Evolutionary conservation across 352 stramenopile genomes (phyloP).

Genomic region (Pythium pectinolyticum): DNA sequence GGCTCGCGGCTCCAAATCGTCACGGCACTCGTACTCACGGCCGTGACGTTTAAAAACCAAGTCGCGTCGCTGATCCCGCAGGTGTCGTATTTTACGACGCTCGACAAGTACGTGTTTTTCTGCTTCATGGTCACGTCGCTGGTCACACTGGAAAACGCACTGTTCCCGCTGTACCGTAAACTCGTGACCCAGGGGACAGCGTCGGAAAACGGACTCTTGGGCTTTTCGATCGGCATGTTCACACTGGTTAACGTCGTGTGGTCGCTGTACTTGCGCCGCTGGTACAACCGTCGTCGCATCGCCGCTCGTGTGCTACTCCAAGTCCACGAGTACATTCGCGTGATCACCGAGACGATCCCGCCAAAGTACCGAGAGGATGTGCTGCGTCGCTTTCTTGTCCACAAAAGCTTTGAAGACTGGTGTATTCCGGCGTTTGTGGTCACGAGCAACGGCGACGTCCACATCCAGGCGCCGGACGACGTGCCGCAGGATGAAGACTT

Average conservation of each 20-base stretch:
- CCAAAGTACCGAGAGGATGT: constrained; percentile 27
- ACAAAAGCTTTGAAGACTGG: constrained; percentile 24
- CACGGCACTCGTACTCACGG: constrained; percentile 56
- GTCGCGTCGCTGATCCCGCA: constrained; percentile 51
- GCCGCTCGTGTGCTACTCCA: constrained; percentile 29
- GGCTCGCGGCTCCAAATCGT: constrained; percentile 57
- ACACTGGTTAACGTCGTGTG: constrained; percentile 46
- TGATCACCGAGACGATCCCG: constrained; percentile 36
- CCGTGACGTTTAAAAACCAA: constrained; percentile 62
- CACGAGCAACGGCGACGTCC: constrained; percentile 20
- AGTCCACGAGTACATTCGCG: constrained; percentile 41
- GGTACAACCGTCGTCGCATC: constrained; percentile 33
- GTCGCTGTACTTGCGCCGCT: constrained; percentile 28
- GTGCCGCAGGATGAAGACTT: constrained; percentile 3
- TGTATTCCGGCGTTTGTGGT: constrained; percentile 14
- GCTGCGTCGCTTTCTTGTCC: constrained; percentile 27
- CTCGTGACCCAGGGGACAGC: constrained; percentile 18
- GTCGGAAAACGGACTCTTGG: constrained; percentile 36
- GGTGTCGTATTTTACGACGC: constrained; percentile 62
- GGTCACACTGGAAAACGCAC: constrained; percentile 56
- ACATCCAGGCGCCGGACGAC: constrained; percentile 23
- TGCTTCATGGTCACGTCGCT: constrained; percentile 57
- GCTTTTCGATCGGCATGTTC: constrained; percentile 39
- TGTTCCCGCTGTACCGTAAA: constrained; percentile 41
- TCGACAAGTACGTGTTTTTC: constrained; percentile 70